Evolutionary conservation across 176 grass and related monocot genomes (phyloP).

Genomic region (Musa troglodytarum): DNA sequence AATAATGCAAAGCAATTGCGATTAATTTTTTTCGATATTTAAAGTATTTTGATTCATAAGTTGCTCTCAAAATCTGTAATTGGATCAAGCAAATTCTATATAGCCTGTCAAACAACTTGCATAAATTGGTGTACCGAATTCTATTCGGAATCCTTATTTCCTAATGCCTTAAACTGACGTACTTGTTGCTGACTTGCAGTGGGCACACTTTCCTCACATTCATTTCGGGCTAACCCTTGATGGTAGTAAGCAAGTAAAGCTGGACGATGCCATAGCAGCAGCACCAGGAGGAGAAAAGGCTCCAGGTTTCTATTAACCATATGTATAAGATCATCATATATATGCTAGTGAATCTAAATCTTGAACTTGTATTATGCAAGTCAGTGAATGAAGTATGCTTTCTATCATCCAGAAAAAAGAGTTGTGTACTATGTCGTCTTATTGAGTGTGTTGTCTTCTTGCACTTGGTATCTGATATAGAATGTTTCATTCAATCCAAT

Average conservation of each 20-base stretch:
- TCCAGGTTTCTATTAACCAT: conserved; percentile 12
- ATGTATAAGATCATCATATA: background rate
- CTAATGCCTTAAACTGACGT: too few relatives aligned
- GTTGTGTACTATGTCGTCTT: background rate
- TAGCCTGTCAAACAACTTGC: too few relatives aligned
- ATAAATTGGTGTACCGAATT: too few relatives aligned
- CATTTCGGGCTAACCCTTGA: conserved; percentile 63
- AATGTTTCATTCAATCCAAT: too few relatives aligned
- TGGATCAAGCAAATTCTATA: too few relatives aligned
- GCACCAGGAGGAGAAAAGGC: conserved; percentile 9
- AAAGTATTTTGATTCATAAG: too few relatives aligned
- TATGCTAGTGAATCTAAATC: background rate
- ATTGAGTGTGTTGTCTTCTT: too few relatives aligned
- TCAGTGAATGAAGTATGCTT: background rate
- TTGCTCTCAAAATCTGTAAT: too few relatives aligned
- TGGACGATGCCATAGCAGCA: conserved; percentile 13
- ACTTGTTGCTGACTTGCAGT: conserved; percentile 29
- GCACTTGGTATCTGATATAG: too few relatives aligned
- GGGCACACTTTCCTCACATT: conserved; percentile 88
- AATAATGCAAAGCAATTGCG: too few relatives aligned
- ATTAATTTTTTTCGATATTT: too few relatives aligned
- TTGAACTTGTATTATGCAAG: conserved; percentile 19
- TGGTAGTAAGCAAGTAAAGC: conserved; percentile 19
- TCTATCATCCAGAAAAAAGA: background rate
- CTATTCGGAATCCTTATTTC: too few relatives aligned